Evolutionary conservation across 257 asterid species (phyloP).

Genomic region (Marsdenia floribunda): DNA sequence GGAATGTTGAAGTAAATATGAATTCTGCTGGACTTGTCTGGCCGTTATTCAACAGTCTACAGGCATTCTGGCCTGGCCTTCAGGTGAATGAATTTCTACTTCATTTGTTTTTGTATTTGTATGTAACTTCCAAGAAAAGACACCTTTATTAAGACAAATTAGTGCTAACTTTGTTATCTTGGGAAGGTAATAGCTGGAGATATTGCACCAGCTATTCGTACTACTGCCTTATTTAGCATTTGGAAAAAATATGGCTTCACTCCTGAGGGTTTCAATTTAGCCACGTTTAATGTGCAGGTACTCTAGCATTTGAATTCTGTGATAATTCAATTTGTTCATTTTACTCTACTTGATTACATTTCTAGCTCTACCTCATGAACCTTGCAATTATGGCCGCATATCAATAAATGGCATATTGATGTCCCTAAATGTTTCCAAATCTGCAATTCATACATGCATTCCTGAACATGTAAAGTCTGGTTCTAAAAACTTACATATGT

Average conservation of each 20-base stretch:
- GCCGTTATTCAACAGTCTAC: constrained; percentile 95
- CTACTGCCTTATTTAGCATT: constrained; percentile 91
- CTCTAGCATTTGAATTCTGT: constrained; percentile 18
- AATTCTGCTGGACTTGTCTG: constrained; percentile 96
- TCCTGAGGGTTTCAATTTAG: constrained; percentile 97
- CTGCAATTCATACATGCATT: not conserved
- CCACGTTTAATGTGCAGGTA: constrained; percentile 88
- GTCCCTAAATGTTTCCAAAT: not conserved
- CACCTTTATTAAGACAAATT: constrained; percentile 16
- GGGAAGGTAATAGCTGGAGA: constrained; percentile 98
- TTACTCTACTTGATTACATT: not conserved
- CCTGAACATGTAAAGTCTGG: not conserved
- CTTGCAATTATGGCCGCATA: not conserved
- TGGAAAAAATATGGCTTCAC: constrained; percentile 97
- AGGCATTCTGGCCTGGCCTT: constrained; percentile 99
- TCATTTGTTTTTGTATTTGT: not conserved
- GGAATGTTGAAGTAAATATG: constrained; percentile 99
- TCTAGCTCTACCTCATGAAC: not conserved
- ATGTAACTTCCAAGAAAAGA: not conserved
- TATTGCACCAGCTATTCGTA: constrained; percentile 87
- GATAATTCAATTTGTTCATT: constrained; percentile 1
- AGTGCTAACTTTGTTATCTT: constrained; percentile 25
- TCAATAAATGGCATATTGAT: not conserved
- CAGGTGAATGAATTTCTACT: constrained; percentile 50
- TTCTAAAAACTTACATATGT: not conserved